Conservation (phyloP, 306 rosid genomes). For the Glycine soja region DNA sequence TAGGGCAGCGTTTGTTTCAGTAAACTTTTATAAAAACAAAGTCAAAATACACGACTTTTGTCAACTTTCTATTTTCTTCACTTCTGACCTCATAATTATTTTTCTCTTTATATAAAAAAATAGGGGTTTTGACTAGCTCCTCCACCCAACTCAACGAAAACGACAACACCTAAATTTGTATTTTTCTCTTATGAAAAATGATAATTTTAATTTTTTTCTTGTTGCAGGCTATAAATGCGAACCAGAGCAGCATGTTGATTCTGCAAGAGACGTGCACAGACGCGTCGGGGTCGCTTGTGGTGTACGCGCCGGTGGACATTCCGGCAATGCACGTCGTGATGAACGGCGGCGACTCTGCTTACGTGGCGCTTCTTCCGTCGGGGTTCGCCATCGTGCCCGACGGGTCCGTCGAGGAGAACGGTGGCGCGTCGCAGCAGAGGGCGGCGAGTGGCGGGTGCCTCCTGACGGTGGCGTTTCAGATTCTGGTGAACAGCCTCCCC, state of each 20-base stretch:
- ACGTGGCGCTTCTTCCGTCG: conserved; percentile 86
- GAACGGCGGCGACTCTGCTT: conserved; percentile 95
- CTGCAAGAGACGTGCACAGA: conserved; percentile 91
- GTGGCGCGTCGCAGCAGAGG: conserved; percentile 35
- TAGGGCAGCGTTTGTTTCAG: conserved; percentile 58
- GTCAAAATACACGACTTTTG: conserved; percentile 69
- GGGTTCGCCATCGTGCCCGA: conserved; percentile 86
- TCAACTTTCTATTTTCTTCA: conserved; percentile 55
- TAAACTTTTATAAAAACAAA: conserved; percentile 51
- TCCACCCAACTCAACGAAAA: neutral
- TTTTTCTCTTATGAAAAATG: neutral
- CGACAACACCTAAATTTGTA: conserved; percentile 40
- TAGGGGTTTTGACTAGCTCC: conserved; percentile 48
- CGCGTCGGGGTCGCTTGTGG: conserved; percentile 86
- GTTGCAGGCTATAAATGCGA: conserved; percentile 75
- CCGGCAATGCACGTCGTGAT: conserved; percentile 95
- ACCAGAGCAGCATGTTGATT: conserved; percentile 94
- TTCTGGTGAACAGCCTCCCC: conserved; percentile 86
- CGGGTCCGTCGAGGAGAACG: conserved; percentile 46
- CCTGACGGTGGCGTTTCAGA: conserved; percentile 89
- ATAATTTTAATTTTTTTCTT: neutral
- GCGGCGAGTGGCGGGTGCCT: conserved; percentile 64
- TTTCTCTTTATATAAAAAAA: no score
- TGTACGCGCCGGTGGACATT: conserved; percentile 97
- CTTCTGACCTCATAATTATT: conserved; percentile 40